Conservation (phyloP, 805 yeast species). For the Suhomyces pyralidae region DNA sequence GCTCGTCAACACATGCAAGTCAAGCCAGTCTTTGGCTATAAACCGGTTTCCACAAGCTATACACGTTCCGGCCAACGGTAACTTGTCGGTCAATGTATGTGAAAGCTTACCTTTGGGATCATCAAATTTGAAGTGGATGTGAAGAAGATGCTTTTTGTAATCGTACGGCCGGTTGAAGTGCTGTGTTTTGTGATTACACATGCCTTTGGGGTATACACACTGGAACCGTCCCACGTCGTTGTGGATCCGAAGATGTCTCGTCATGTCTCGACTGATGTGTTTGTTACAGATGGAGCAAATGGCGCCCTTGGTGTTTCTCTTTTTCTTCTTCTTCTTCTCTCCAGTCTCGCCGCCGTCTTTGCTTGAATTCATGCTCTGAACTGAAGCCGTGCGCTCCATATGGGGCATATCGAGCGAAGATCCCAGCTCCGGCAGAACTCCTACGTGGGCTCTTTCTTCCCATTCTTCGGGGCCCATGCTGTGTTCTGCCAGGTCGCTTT, state of each 20-base stretch:
- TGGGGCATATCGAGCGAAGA: background rate
- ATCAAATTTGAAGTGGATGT: constrained; percentile 41
- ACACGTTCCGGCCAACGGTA: constrained; percentile 37
- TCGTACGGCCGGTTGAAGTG: constrained; percentile 46
- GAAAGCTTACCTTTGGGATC: constrained; percentile 40
- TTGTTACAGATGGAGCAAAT: constrained; percentile 39
- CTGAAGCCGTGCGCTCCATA: background rate
- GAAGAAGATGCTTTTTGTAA: constrained; percentile 43
- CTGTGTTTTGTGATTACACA: constrained; percentile 42
- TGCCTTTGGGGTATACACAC: constrained; percentile 38
- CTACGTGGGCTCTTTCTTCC: background rate
- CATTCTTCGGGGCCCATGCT: background rate
- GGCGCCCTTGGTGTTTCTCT: constrained; percentile 33
- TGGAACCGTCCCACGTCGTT: constrained; percentile 42
- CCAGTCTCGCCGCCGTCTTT: background rate
- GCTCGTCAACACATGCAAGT: constrained; percentile 46
- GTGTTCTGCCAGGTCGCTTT: background rate
- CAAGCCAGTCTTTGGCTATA: constrained; percentile 55
- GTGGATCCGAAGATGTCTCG: constrained; percentile 43
- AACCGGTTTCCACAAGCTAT: constrained; percentile 48
- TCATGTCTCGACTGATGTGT: constrained; percentile 39
- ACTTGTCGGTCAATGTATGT: constrained; percentile 39
- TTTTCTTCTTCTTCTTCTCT: constrained; percentile 15
- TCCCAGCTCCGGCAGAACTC: background rate
- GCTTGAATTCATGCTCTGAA: background rate